phyloP scores from a whole-genome alignment of 208 protist species.

The Acanthamoeba triangularis region DNA sequence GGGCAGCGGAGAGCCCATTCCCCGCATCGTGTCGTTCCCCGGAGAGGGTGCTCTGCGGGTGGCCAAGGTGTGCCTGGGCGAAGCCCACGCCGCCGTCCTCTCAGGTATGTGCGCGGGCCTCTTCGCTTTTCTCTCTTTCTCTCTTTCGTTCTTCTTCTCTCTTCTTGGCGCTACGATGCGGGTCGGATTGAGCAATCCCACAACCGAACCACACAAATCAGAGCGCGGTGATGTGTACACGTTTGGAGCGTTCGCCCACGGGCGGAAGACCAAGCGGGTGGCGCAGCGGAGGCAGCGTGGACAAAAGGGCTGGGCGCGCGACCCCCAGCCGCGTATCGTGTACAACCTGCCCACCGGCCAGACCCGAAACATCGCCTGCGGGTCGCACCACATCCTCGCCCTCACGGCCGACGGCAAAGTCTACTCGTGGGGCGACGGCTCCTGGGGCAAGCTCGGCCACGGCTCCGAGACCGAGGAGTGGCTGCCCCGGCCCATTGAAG shows the following conservation, averaged over 20 bases:
- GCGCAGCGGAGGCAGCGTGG: conserved; percentile 6
- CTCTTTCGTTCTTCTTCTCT: not conserved
- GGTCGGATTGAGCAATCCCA: not conserved
- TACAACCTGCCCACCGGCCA: conserved; percentile 41
- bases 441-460: conserved; percentile 66
- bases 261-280: conserved; percentile 38
- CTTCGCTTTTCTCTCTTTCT: not conserved
- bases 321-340: conserved; percentile 60
- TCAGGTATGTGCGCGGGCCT: not conserved
- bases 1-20: conserved; percentile 27
- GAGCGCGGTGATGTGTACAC: conserved; percentile 65
- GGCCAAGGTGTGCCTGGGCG: conserved; percentile 50
- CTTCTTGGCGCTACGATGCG: not conserved
- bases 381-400: conserved; percentile 55
- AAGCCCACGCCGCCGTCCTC: conserved; percentile 39
- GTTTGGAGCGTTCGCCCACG: conserved; percentile 53
- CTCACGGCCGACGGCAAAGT: conserved; percentile 44
- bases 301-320: not conserved
- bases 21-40: conserved; percentile 47
- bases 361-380: conserved; percentile 42
- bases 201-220: not conserved
- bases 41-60: not conserved
- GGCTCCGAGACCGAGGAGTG: conserved; percentile 57
- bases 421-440: conserved; percentile 69
- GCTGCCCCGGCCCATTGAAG: conserved; percentile 28